Conservation (phyloP, 108 stramenopile genomes). For the Hondaea fermentalgiana region DNA sequence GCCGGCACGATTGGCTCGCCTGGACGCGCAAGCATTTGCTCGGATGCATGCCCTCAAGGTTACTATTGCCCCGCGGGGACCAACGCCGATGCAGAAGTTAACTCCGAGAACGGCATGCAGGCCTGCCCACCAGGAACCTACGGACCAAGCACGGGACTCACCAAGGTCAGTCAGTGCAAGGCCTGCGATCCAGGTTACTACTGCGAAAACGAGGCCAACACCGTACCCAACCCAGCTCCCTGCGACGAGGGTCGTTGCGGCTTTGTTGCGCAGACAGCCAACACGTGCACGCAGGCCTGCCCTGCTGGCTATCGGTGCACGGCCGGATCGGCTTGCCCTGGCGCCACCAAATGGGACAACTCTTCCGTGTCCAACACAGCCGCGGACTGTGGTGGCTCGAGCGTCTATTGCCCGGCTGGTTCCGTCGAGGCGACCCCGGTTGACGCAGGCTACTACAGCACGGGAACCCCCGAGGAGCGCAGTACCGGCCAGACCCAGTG, state of each 20-base stretch:
- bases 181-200: neutral
- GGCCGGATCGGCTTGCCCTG: neutral
- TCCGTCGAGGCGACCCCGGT: neutral
- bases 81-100: neutral
- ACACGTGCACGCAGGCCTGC: neutral
- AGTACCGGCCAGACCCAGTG: neutral
- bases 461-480: neutral
- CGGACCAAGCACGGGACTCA: neutral
- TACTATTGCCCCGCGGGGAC: constrained; percentile 4
- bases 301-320: neutral
- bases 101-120: neutral
- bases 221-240: neutral
- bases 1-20: neutral
- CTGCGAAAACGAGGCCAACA: neutral
- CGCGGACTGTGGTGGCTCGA: neutral
- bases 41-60: neutral
- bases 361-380: neutral
- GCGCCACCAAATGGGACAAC: neutral
- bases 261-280: neutral
- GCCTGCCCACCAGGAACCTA: neutral
- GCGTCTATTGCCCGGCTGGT: neutral
- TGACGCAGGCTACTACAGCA: constrained; percentile 14
- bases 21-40: neutral
- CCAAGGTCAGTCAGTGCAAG: neutral
- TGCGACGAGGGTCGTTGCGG: neutral